These are phyloP conservation scores for Acanthamoeba lenticulata DNA, from an alignment of 208 protist genomes.

Conservation along the genomic window DNA sequence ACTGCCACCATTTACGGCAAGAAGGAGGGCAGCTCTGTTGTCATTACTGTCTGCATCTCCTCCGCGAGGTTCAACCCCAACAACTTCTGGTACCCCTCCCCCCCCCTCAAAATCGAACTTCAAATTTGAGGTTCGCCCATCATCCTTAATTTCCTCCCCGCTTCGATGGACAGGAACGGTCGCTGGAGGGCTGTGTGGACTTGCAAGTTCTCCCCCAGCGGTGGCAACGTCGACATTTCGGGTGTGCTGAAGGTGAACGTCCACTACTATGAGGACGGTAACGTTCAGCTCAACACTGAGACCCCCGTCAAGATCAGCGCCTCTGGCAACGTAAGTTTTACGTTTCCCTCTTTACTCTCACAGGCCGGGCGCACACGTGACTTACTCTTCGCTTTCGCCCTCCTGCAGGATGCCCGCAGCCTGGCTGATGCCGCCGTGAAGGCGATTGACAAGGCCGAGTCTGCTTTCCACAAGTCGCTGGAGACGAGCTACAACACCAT, in stretches of 20 bases:
- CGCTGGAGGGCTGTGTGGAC: constrained; percentile 81
- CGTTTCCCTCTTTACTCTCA: not conserved
- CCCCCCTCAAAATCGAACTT: not conserved
- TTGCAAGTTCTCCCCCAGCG: constrained; percentile 8
- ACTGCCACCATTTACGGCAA: constrained; percentile 72
- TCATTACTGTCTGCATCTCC: constrained; percentile 78
- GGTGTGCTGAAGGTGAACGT: constrained; percentile 81
- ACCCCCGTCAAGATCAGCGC: constrained; percentile 72
- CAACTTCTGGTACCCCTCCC: constrained; percentile 80
- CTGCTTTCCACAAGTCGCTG: constrained; percentile 79
- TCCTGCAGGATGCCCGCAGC: constrained; percentile 57
- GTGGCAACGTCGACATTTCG: constrained; percentile 71
- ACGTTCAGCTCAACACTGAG: constrained; percentile 85
- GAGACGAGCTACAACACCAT: constrained; percentile 81
- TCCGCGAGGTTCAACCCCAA: constrained; percentile 78
- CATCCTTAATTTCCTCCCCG: not conserved
- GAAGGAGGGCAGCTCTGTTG: constrained; percentile 53
- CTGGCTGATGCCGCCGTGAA: constrained; percentile 74
- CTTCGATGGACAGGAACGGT: constrained; percentile 64
- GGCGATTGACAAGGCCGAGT: constrained; percentile 79
- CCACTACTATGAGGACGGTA: constrained; percentile 89
- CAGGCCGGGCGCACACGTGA: not conserved
- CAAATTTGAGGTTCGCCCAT: not conserved
- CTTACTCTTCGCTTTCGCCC: constrained; percentile 4
- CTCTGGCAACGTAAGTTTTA: constrained; percentile 1